phyloP scores from a whole-genome alignment of 2,329 filamentous ascomycete genomes.

The Penicillium sp. region DNA sequence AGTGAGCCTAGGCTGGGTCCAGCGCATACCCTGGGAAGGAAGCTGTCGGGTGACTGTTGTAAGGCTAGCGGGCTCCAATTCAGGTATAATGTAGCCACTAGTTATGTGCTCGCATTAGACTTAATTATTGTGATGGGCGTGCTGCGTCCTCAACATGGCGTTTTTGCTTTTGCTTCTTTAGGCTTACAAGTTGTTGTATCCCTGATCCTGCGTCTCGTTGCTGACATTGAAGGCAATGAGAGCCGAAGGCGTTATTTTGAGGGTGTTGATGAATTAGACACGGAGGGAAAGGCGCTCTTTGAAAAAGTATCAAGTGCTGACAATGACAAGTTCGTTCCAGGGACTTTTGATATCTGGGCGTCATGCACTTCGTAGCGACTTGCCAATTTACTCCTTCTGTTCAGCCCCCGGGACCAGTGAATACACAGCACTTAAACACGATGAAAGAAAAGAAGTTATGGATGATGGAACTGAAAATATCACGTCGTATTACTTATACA shows the following conservation, averaged over 20 bases:
- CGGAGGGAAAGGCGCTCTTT: not conserved
- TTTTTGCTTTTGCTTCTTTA: not conserved
- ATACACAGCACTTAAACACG: not conserved
- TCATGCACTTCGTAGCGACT: not conserved
- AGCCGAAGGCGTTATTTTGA: not conserved
- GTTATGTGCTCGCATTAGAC: not conserved
- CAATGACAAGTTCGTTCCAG: not conserved
- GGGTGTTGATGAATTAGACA: not conserved
- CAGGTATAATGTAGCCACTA: not conserved
- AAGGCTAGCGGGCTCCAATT: not conserved
- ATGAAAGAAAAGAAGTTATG: not conserved
- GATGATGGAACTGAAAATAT: not conserved
- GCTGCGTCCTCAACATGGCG: not conserved
- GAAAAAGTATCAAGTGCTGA: not conserved
- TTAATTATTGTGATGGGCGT: not conserved
- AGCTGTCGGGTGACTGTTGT: not conserved
- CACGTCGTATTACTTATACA: conserved; percentile 10
- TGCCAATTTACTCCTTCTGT: not conserved
- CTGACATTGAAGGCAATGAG: not conserved
- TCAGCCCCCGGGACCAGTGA: not conserved
- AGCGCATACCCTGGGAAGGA: not conserved
- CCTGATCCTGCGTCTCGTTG: not conserved
- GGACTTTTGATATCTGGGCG: not conserved
- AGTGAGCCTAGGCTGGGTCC: not conserved
- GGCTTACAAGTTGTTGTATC: not conserved